A percentile compares a stretch with the other conserved stretches of the same genome.
Evolutionary conservation across 148 eudicot genomes (phyloP).

Genomic region (Arctostaphylos glauca): DNA sequence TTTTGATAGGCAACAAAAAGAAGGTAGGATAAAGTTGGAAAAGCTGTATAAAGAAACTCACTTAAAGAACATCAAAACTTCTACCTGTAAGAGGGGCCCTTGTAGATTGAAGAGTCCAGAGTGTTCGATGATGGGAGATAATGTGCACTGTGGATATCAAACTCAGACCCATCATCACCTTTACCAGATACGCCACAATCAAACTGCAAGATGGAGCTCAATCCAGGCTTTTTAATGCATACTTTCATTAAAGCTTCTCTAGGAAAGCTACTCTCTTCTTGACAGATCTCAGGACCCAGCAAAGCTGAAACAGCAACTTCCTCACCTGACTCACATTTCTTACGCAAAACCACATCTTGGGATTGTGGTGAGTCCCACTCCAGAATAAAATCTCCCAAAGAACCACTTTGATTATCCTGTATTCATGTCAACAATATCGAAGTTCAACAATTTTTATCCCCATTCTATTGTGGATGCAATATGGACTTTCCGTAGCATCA

Average conservation of each 20-base stretch:
- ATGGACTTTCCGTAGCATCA: no score
- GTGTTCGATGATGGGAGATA: slow-evolving; percentile 46
- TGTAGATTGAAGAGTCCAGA: slow-evolving; percentile 43
- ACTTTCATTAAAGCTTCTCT: slow-evolving; percentile 64
- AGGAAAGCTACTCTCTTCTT: slow-evolving; percentile 30
- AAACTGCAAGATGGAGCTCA: slow-evolving; percentile 76
- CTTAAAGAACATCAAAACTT: not conserved
- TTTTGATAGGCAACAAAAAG: not conserved
- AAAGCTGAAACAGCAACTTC: slow-evolving; percentile 85
- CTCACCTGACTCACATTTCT: slow-evolving; percentile 68
- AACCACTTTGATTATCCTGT: slow-evolving; percentile 49
- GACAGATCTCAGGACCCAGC: slow-evolving; percentile 38
- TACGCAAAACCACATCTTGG: slow-evolving; percentile 62
- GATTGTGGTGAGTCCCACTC: slow-evolving; percentile 70
- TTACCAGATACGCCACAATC: slow-evolving; percentile 45
- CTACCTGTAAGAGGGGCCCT: slow-evolving; percentile 63
- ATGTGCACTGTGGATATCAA: slow-evolving; percentile 41
- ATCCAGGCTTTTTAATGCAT: slow-evolving; percentile 73
- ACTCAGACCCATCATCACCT: slow-evolving; percentile 31
- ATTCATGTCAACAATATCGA: slow-evolving; percentile 14
- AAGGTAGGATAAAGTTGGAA: not conserved
- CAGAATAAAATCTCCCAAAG: slow-evolving; percentile 67
- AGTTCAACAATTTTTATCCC: not conserved
- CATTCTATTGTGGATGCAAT: not conserved
- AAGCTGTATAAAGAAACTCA: not conserved